Percentiles rank a stretch among this genome's conserved stretches.
These are phyloP conservation scores for Clonostachys rosea DNA, from an alignment of 2,329 filamentous ascomycete species.

Conservation along the genomic window DNA sequence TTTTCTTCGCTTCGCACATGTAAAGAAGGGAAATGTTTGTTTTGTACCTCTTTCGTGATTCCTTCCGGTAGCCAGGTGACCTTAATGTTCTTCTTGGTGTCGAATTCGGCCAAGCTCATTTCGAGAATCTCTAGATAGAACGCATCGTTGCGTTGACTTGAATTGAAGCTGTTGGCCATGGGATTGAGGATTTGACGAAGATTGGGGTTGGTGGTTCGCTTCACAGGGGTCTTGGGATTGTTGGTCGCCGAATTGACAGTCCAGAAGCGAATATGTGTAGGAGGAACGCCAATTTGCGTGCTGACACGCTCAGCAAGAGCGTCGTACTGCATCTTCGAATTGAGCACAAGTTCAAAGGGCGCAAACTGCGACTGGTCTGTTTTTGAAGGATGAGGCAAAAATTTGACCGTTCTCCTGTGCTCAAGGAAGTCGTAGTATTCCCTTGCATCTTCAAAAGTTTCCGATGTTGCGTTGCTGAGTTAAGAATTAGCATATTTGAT, in stretches of 20 bases:
- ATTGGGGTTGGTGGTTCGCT: constrained; percentile 66
- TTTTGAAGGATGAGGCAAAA: constrained; percentile 61
- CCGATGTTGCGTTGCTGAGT: no score
- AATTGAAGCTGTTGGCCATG: constrained; percentile 60
- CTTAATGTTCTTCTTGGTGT: constrained; percentile 85
- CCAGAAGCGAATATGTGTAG: constrained; percentile 87
- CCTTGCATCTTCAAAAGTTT: constrained; percentile 53
- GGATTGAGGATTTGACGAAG: constrained; percentile 75
- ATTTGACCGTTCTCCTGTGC: constrained; percentile 75
- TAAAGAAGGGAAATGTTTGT: background rate
- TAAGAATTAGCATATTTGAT: no score
- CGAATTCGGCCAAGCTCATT: constrained; percentile 87
- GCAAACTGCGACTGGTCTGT: constrained; percentile 55
- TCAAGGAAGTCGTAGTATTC: constrained; percentile 92
- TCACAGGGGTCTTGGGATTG: constrained; percentile 73
- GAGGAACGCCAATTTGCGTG: constrained; percentile 68
- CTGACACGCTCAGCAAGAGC: constrained; percentile 80
- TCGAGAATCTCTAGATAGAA: constrained; percentile 92
- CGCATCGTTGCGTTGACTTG: constrained; percentile 68
- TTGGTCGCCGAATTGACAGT: constrained; percentile 75
- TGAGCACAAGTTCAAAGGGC: constrained; percentile 73
- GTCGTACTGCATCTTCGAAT: constrained; percentile 86
- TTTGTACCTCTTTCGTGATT: constrained; percentile 77
- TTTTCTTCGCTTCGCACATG: background rate
- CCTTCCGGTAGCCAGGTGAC: constrained; percentile 85